Evolutionary conservation across 1,284 basidiomycete species (phyloP).

Genomic region (Rhodotorula sp.): DNA sequence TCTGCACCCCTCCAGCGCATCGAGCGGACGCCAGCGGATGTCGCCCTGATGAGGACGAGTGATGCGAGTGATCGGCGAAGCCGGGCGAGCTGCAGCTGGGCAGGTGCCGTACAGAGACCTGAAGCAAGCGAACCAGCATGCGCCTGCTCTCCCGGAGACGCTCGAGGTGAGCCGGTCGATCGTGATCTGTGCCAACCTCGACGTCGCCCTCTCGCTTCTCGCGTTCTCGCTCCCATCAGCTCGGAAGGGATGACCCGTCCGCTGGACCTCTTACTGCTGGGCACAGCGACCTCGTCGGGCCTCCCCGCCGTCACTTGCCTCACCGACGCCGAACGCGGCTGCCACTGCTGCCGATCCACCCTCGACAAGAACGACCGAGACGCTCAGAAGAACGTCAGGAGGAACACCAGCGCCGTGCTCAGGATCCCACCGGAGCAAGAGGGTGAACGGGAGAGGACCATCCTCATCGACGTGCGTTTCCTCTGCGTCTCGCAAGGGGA

Average conservation of each 20-base stretch:
- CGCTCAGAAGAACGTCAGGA: slow-evolving; percentile 71
- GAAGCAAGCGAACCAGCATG: too few species aligned
- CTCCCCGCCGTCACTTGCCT: slow-evolving; percentile 44
- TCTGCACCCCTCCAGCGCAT: too few species aligned
- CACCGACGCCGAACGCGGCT: slow-evolving; percentile 41
- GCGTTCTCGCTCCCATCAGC: too few species aligned
- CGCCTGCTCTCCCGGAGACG: too few species aligned
- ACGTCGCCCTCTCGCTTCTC: too few species aligned
- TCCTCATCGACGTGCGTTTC: slow-evolving; percentile 64
- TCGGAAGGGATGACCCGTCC: background rate
- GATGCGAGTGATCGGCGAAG: too few species aligned
- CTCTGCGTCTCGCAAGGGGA: background rate
- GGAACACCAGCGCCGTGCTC: slow-evolving; percentile 71
- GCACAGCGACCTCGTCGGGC: slow-evolving; percentile 41
- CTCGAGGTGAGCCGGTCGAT: too few species aligned
- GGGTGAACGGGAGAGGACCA: slow-evolving; percentile 27
- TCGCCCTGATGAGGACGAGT: too few species aligned
- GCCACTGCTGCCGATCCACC: slow-evolving; percentile 44
- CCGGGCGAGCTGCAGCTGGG: too few species aligned
- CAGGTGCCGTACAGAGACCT: too few species aligned
- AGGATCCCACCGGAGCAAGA: slow-evolving; percentile 47
- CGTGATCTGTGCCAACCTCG: too few species aligned
- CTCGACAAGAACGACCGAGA: slow-evolving; percentile 49
- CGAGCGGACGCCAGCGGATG: too few species aligned
- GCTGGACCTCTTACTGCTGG: slow-evolving; percentile 27